Percentiles rank a stretch among this genome's conserved stretches.
phyloP scores from a whole-genome alignment of 2,329 filamentous ascomycete genomes.

The Canariomyces notabilis region DNA sequence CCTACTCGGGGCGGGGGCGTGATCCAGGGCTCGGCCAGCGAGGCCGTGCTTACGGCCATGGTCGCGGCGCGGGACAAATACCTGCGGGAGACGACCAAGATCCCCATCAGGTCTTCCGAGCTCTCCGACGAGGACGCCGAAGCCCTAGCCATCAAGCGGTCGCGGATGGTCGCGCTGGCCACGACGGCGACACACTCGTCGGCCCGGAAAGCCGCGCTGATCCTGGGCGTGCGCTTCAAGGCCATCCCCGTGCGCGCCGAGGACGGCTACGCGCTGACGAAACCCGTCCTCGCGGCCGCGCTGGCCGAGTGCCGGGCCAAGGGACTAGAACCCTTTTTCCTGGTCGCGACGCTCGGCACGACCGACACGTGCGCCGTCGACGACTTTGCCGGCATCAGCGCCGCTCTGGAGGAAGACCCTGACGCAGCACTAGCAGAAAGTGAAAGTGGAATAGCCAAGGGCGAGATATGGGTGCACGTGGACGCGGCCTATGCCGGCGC shows the following conservation, averaged over 20 bases:
- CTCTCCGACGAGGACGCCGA: conserved; percentile 44
- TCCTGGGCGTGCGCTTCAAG: conserved; percentile 78
- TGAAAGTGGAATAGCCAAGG: too few relatives aligned
- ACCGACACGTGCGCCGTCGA: conserved; percentile 87
- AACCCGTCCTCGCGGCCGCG: conserved; percentile 52
- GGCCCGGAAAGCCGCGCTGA: conserved; percentile 80
- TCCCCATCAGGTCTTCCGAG: too few relatives aligned
- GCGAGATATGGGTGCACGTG: conserved; percentile 81
- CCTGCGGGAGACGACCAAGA: conserved; percentile 47
- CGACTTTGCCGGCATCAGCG: conserved; percentile 65
- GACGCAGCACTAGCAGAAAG: too few relatives aligned
- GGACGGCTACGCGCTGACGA: conserved; percentile 67
- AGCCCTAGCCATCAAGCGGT: conserved; percentile 61
- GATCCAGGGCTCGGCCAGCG: conserved; percentile 88
- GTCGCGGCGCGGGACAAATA: conserved; percentile 81
- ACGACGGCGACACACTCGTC: conserved; percentile 76
- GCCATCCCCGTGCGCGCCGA: conserved; percentile 58
- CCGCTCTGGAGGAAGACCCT: conserved; percentile 40
- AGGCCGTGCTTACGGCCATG: conserved; percentile 81
- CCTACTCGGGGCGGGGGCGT: conserved; percentile 75
- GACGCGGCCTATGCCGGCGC: conserved; percentile 91
- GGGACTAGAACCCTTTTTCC: conserved; percentile 78
- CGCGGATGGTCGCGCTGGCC: conserved; percentile 72
- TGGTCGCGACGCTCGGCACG: conserved; percentile 79
- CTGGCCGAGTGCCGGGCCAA: conserved; percentile 61